Evolutionary conservation across 495 filamentous ascomycete genomes (phyloP), one percentile per base, ranked within the genome.

Genomic region (Lentithecium fluviatile): DNA sequence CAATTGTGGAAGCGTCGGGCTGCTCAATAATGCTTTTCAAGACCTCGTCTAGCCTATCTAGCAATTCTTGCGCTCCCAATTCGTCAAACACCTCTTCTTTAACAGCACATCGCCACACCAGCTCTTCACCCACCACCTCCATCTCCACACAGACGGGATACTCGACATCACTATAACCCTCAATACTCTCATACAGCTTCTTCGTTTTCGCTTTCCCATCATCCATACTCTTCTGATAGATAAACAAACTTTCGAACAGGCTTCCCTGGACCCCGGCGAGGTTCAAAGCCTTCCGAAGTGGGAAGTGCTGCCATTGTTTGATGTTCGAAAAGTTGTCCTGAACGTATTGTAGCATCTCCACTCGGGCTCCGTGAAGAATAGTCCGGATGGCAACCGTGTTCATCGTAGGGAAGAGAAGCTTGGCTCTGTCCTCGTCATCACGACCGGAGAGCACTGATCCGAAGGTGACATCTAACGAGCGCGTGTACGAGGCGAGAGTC

Each of bases 91-190:
- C 78, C 13, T 69, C 70, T 5, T 78, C 79, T 58, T 87, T 83
- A 60, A 86, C 87, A 8, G 88, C 90, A n/a, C 80, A 78, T 19
- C 85, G 82, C 81, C 88, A 90, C 3, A 85, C 55, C 0, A 93
- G 59, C 1, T 71, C 64, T 23, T 77, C 69, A 12, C 72, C 81
- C 2, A 76, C 69, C 19, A 80, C 71, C 62, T 93, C 90, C 77
- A 91, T 83, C 72, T 95, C 90, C 2, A 88, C 80, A 60, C 87
- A 90, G n/a, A 92, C 71, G 0, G 87, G 87, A 66, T 90, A 93
- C 57, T 92, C 89, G 19, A 89, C 82, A 48, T 82, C 77, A 0
- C 88, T 83, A 11, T 67, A 69, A 11, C 85, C 82, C 26, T 80
- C 76, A 6, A 85, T 71, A 19, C 87, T 86, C 45, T 72, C 74